Conservation (phyloP, 331 rosid species). For the Malus hybrid region DNA sequence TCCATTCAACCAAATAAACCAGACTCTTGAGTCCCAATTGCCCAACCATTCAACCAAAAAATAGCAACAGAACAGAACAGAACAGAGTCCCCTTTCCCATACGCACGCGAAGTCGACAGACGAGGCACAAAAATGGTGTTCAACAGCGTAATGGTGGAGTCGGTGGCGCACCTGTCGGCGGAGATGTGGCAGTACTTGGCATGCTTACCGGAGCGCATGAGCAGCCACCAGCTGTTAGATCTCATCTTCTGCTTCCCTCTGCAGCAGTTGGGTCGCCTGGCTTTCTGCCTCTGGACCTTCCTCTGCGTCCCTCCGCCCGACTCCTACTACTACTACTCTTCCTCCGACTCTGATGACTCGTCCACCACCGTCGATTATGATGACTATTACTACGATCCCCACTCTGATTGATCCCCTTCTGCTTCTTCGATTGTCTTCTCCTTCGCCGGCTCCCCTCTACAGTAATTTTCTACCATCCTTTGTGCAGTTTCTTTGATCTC, state of each 20-base stretch:
- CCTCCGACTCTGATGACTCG: constrained; percentile 27
- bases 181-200: constrained; percentile 54
- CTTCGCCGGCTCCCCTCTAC: background rate
- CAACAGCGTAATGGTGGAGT: constrained; percentile 42
- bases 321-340: constrained; percentile 26
- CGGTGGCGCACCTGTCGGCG: constrained; percentile 70
- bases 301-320: constrained; percentile 55
- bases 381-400: constrained; percentile 40
- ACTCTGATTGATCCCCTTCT: constrained; percentile 43
- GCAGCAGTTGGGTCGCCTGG: constrained; percentile 64
- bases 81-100: background rate
- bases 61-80: background rate
- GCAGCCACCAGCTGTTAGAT: constrained; percentile 49
- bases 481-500: background rate
- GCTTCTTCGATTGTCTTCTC: background rate
- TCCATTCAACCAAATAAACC: background rate
- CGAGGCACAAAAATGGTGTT: constrained; percentile 46
- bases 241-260: constrained; percentile 59
- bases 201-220: constrained; percentile 49
- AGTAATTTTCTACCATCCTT: constrained; percentile 7
- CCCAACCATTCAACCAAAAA: background rate
- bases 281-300: constrained; percentile 64
- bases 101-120: background rate
- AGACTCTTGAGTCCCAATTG: background rate
- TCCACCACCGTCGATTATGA: constrained; percentile 34